Evolutionary conservation across 164 flowering plant genomes (phyloP), one percentile per base, ranked within the genome.

Genomic region (Nymphaea colorata): DNA sequence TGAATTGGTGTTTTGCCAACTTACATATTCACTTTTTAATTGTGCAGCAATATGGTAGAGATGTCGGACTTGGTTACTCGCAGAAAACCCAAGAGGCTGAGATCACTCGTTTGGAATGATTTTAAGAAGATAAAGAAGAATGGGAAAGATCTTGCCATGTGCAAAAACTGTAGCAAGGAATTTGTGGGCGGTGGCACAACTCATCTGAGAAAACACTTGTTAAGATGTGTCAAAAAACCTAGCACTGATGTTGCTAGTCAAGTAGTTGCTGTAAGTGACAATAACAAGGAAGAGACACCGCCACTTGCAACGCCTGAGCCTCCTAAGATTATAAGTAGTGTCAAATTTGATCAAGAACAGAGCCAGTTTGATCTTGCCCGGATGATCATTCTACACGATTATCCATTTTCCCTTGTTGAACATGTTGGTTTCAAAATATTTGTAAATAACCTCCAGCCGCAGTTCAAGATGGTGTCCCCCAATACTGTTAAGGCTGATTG

Each of bases 381-480:
- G 57, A 93, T 93, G 98, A 86, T 93, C 66, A 88, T 93, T 71
- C 66, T 86, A 69, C 97, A 91, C 75, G 93, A 88, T 55, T 91
- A 93, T 61, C 96, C 98, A 6, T 71, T 87, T 59, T 64, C 82
- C 64, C 88, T 93, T 84, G 96, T 87, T 66, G 93, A 93, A 18
- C 89, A 93, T 76, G 72, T 80, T 59, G 97, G 91, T 36, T 93
- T 93, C 72, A 79, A 79, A 71, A 71, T 76, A 41, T 93, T 89
- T 79, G 88, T 86, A 5, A 82, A 79, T 70, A 87, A 86, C 75
- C 84, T 93, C 59, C 97, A 93, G 78, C 97, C 96, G 41, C 61
- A 79, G 66, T 93, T 88, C 75, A 87, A 87, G 42, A 70, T 80
- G 64, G 74, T 78, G 71, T 77, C 82, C 4, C 71, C 71, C 66